phyloP scores from a whole-genome alignment of 257 asterid genomes.

The Petrea volubilis region DNA sequence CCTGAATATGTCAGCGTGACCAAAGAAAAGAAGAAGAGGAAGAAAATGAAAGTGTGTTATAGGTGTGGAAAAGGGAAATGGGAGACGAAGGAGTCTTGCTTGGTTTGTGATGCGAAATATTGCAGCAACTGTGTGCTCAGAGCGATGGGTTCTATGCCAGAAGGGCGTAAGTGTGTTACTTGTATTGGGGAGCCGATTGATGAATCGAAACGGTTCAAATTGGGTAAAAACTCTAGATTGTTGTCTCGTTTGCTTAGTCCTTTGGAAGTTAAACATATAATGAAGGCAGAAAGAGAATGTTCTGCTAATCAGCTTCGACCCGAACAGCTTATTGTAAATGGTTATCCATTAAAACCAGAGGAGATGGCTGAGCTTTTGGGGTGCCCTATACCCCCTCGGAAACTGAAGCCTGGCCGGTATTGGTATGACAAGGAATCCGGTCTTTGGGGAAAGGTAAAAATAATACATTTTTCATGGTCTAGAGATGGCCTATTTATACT shows the following conservation, averaged over 20 bases:
- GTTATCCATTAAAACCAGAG: conserved; percentile 73
- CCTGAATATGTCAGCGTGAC: conserved; percentile 59
- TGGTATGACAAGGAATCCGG: conserved; percentile 99
- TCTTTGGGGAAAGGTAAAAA: conserved; percentile 85
- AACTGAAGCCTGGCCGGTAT: conserved; percentile 85
- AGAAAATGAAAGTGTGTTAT: conserved; percentile 66
- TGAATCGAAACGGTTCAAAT: conserved; percentile 62
- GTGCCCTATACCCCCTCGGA: conserved; percentile 77
- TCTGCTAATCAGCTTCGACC: conserved; percentile 92
- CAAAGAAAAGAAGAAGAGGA: conserved; percentile 68
- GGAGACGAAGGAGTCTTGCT: conserved; percentile 82
- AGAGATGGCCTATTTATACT: neutral
- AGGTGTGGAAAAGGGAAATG: conserved; percentile 94
- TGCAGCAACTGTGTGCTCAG: conserved; percentile 92
- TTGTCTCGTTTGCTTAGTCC: conserved; percentile 79
- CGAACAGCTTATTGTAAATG: conserved; percentile 84
- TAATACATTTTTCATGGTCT: neutral
- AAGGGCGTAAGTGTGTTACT: conserved; percentile 90
- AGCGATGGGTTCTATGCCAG: conserved; percentile 99
- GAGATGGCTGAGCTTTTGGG: conserved; percentile 87
- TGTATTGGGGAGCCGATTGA: conserved; percentile 90
- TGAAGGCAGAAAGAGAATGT: conserved; percentile 89
- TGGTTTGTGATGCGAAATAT: conserved; percentile 81
- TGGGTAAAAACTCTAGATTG: conserved; percentile 79
- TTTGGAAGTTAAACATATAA: conserved; percentile 86